Conservation (phyloP, 495 filamentous ascomycete species). For the Xanthoparmelia taractica region DNA sequence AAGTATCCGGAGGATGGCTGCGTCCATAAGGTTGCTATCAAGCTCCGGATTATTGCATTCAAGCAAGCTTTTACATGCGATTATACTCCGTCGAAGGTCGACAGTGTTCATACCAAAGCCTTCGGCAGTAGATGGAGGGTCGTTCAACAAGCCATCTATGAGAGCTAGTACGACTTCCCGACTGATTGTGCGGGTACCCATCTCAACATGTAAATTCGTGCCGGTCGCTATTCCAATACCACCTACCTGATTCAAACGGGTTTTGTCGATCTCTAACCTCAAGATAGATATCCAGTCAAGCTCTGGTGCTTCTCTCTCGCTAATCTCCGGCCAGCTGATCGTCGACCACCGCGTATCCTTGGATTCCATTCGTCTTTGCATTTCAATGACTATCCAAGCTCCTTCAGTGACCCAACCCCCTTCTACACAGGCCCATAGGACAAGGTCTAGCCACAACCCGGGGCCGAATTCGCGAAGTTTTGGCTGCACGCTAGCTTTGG, state of each 20-base stretch:
- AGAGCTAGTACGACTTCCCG: slow-evolving; percentile 49
- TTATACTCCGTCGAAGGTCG: slow-evolving; percentile 24
- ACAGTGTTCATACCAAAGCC: neutral
- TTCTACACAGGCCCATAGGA: slow-evolving; percentile 61
- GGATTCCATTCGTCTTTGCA: slow-evolving; percentile 33
- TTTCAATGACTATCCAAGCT: slow-evolving; percentile 39
- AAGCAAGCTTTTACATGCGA: slow-evolving; percentile 31
- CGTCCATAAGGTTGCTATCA: slow-evolving; percentile 37
- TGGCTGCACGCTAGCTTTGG: slow-evolving; percentile 43
- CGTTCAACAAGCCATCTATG: slow-evolving; percentile 44
- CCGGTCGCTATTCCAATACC: slow-evolving; percentile 21
- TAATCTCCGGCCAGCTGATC: slow-evolving; percentile 24
- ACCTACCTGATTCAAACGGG: slow-evolving; percentile 20
- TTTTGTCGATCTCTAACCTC: slow-evolving; percentile 19
- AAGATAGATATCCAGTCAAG: slow-evolving; percentile 22
- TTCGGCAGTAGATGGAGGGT: slow-evolving; percentile 18
- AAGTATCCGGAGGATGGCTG: slow-evolving; percentile 45
- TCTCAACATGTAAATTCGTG: slow-evolving; percentile 34
- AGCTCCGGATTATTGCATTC: slow-evolving; percentile 28
- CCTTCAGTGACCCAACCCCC: slow-evolving; percentile 51
- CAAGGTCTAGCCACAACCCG: slow-evolving; percentile 58
- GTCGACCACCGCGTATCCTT: slow-evolving; percentile 27
- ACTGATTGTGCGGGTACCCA: slow-evolving; percentile 47
- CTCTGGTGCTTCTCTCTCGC: slow-evolving; percentile 19
- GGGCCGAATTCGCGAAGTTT: slow-evolving; percentile 46